Evolutionary conservation across 208 protist genomes (phyloP).

Genomic region (Angomonas ambiguus): DNA sequence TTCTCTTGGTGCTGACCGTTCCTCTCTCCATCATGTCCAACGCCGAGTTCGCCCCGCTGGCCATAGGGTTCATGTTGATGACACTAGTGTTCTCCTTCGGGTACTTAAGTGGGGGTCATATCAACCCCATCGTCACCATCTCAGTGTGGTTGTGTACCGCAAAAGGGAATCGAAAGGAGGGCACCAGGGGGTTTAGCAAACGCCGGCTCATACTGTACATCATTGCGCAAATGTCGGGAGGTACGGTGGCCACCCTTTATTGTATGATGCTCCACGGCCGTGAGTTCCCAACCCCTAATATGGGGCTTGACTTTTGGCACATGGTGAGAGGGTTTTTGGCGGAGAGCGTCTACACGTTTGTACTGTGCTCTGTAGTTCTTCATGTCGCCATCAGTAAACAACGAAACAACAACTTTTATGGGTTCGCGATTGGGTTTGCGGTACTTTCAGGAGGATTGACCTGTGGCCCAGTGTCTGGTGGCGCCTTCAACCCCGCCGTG

Average conservation of each 20-base stretch:
- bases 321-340: constrained; percentile 73
- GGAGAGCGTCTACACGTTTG: constrained; percentile 76
- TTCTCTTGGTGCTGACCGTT: constrained; percentile 74
- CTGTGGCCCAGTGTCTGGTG: constrained; percentile 53
- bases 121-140: constrained; percentile 82
- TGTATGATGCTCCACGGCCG: constrained; percentile 59
- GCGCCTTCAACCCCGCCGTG: constrained; percentile 76
- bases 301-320: constrained; percentile 45
- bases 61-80: constrained; percentile 72
- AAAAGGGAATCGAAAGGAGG: constrained; percentile 12
- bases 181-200: constrained; percentile 37
- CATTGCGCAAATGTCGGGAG: constrained; percentile 68
- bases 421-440: constrained; percentile 73
- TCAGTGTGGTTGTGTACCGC: constrained; percentile 66
- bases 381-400: constrained; percentile 66
- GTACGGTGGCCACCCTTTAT: constrained; percentile 46
- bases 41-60: constrained; percentile 63
- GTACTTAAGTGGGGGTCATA: constrained; percentile 75
- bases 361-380: constrained; percentile 74
- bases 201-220: constrained; percentile 62
- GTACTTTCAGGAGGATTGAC: constrained; percentile 63
- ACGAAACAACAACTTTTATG: constrained; percentile 74
- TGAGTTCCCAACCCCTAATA: constrained; percentile 61
- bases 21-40: constrained; percentile 52
- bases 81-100: constrained; percentile 76